Conservation (phyloP, 495 filamentous ascomycete genomes). For the Penicillium psychrofluorescens region DNA sequence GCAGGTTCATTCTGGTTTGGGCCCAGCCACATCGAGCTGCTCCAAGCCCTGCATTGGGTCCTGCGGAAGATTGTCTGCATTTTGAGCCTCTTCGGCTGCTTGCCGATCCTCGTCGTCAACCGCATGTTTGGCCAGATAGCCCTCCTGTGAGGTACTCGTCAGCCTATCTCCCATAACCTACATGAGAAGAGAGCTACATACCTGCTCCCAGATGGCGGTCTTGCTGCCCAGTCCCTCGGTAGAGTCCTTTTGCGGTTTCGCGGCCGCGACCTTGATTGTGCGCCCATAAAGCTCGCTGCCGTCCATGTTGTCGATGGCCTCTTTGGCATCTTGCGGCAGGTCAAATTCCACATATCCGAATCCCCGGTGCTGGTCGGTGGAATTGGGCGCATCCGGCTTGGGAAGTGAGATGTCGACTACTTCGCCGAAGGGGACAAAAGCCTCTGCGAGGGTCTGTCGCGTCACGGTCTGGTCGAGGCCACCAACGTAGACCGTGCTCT, state of each 20-base stretch:
- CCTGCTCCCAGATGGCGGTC: constrained; percentile 98
- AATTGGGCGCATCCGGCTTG: constrained; percentile 66
- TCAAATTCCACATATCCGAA: constrained; percentile 98
- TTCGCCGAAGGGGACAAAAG: constrained; percentile 94
- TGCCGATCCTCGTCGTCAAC: constrained; percentile 78
- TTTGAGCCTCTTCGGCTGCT: constrained; percentile 53
- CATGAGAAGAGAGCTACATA: constrained; percentile 34
- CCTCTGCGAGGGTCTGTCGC: constrained; percentile 66
- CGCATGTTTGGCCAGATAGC: constrained; percentile 84
- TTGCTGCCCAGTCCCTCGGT: constrained; percentile 84
- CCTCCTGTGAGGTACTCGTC: constrained; percentile 53
- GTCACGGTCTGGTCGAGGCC: constrained; percentile 79
- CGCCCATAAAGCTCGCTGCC: constrained; percentile 91
- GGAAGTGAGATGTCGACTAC: constrained; percentile 85
- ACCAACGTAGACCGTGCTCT: constrained; percentile 82
- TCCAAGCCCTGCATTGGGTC: constrained; percentile 97
- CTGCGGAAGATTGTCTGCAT: constrained; percentile 45
- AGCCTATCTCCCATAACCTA: constrained; percentile 2
- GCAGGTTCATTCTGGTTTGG: constrained; percentile 57
- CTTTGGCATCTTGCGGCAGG: constrained; percentile 73
- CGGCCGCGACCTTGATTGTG: constrained; percentile 82
- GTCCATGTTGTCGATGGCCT: constrained; percentile 99
- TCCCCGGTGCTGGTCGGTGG: constrained; percentile 72
- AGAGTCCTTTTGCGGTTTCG: constrained; percentile 86
- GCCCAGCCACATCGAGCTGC: constrained; percentile 87